These are phyloP conservation scores for Triadica sebifera DNA, from an alignment of 345 rosid species.

Conservation along the genomic window DNA sequence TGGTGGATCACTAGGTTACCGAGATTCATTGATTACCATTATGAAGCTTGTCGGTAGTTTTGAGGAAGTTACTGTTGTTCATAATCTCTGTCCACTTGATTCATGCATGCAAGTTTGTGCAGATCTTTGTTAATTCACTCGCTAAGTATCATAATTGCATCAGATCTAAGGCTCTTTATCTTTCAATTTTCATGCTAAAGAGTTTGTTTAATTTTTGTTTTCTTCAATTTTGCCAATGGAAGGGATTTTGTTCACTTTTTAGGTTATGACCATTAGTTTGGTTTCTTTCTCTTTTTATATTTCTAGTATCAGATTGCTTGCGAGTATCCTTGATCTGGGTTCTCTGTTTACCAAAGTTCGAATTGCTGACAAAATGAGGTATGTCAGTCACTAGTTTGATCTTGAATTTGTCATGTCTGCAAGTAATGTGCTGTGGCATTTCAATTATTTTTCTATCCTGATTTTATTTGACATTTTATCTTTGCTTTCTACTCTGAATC, in stretches of 20 bases:
- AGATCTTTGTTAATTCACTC: slow-evolving; percentile 33
- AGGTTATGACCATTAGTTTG: not conserved
- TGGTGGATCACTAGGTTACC: not conserved
- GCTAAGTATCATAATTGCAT: slow-evolving; percentile 7
- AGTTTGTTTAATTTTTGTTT: not conserved
- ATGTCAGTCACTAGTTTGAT: too few relatives aligned
- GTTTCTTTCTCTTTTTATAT: slow-evolving; percentile 16
- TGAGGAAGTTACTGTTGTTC: slow-evolving; percentile 9
- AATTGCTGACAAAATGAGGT: too few relatives aligned
- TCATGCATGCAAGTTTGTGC: slow-evolving; percentile 18
- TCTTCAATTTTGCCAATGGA: slow-evolving; percentile 6
- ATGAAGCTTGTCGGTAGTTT: slow-evolving; percentile 11
- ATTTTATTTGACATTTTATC: too few relatives aligned
- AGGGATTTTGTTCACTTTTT: not conserved
- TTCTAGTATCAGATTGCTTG: slow-evolving; percentile 9
- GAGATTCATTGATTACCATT: too few relatives aligned
- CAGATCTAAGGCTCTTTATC: slow-evolving; percentile 38
- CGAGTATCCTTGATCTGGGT: slow-evolving; percentile 23
- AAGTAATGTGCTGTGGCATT: too few relatives aligned
- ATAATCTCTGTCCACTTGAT: slow-evolving; percentile 17
- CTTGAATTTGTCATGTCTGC: too few relatives aligned
- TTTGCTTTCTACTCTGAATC: too few relatives aligned
- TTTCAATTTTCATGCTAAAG: slow-evolving; percentile 11
- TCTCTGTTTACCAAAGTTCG: not conserved
- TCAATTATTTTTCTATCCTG: too few relatives aligned